Base-by-base conservation (phyloP, 805 yeast species). In the Cyberlindnera bimundalis region DNA sequence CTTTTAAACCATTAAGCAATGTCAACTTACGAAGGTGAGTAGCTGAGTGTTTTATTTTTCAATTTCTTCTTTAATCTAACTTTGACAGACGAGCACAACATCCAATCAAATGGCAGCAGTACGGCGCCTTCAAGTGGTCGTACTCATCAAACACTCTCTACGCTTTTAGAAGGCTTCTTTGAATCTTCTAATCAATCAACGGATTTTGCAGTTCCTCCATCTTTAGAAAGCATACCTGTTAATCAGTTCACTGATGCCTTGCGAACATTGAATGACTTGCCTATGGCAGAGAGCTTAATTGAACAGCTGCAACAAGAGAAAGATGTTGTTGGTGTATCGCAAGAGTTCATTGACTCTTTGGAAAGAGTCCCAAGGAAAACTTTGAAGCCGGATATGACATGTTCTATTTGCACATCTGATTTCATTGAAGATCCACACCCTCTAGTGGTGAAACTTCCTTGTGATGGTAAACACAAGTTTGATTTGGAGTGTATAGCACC, bases 401-500 rank as follows among this genome's bases (percentile, higher is more conserved):
- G 97, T 60, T 82, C 96, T 1, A 90, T 90, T 29, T 90, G 98
- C 53, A 84, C 93, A 16, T 76, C 74, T 48, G 76, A 73, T 43
- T 90, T 78, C 53, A 65, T 73, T 4, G 83, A 79, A 25, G 95
- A 88, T 56, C 67, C 78, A 33, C 81, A 82, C 53, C 96, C 96
- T 3, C 65, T 90, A 35, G 79, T 90, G 11, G 96, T 88, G 14
- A 68, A 73, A 50, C 68, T 90, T 19, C 81, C 83, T 6, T 90
- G 98, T 61, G 50, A 40, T 2, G 60, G 58, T 3, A 68, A 71
- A 29, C 98, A 90, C 60, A 72, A 72, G 30, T 90, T 85, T 61
- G 98, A 90, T 58, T 67, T 89, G 48, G 97, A 91, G 51, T 90
- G 97, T 59, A 79, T 91, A 28, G 82, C 84, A 0, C 93, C 95